phyloP scores from a whole-genome alignment of 2,329 filamentous ascomycete genomes.

The Cercospora nicotianae region DNA sequence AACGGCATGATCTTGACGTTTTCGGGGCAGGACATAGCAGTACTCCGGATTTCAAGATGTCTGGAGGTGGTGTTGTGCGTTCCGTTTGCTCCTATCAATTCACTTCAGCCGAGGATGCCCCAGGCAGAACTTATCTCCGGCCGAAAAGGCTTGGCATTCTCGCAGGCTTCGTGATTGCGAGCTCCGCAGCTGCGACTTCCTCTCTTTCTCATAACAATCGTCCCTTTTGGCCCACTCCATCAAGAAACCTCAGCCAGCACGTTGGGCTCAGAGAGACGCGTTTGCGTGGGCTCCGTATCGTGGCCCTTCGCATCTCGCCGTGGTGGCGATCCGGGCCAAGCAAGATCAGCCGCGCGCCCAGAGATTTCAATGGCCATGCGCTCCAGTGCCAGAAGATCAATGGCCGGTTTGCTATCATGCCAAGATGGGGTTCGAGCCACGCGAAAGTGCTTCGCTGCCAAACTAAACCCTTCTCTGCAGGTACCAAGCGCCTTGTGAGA shows the following conservation, averaged over 20 bases:
- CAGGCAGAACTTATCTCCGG: neutral
- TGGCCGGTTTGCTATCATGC: conserved; percentile 11
- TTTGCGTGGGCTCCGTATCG: neutral
- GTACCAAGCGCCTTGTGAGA: conserved; percentile 4
- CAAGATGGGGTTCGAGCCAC: conserved; percentile 1
- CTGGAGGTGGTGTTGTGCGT: neutral
- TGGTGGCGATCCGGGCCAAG: neutral
- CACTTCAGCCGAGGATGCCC: neutral
- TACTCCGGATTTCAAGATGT: neutral
- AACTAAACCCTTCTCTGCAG: conserved; percentile 3
- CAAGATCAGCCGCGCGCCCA: conserved; percentile 1
- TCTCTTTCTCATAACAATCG: neutral
- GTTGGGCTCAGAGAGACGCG: neutral
- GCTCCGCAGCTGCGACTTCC: neutral
- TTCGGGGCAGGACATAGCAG: neutral
- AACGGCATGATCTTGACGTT: neutral
- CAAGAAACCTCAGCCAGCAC: neutral
- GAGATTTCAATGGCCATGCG: conserved; percentile 4
- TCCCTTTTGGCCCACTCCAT: neutral
- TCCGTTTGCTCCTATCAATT: neutral
- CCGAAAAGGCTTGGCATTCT: neutral
- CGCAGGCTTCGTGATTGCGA: neutral
- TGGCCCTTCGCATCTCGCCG: conserved; percentile 11
- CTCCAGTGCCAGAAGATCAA: neutral
- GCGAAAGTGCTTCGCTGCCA: conserved; percentile 10